Evolutionary conservation across 1,284 basidiomycete species (phyloP), one percentile per base, ranked within the genome.

Genomic region (Microbotryomycetes sp.): DNA sequence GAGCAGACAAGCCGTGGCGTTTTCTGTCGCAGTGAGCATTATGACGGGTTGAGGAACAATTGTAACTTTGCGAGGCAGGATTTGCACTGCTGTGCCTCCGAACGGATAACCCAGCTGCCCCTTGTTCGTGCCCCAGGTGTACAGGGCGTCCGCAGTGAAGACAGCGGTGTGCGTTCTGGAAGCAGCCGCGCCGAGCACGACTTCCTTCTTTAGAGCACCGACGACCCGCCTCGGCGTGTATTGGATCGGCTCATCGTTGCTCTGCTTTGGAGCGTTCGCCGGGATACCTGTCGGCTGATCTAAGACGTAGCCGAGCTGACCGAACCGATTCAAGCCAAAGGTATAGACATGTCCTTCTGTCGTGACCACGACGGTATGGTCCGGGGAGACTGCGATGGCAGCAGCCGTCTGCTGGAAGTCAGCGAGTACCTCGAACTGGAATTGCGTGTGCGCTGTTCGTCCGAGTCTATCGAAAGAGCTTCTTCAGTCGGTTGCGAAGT

Each of bases 61-160:
- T 0, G 92, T 87, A 5, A 92, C 92, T 63, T 87, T 85, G 45
- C 92, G 81, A 0, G 94, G 94, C 3, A 83, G 72, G 2, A 88
- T 74, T 74, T 97, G 94, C 0, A 89, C 79, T 0, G 89, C 85
- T 49, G 87, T 88, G 0, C 87, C 80, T 4, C 78, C 54, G 3
- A 57, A 56, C n/a, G 72, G 72, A 71, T 77, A 76, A 61, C 93
- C 93, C 3, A 98, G 80, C 74, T 98, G 96, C 0, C 96, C 96
- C 31, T 82, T 82, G 75, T 97, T 97, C 26, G 88, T 91, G 0
- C 94, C 96, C 93, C 93, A 98, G 0, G 93, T 96, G 76, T 84
- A 97, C 0, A 97, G 82, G n/a, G 85, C 83, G 18, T 82, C 81
- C 3, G 74, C 73, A 0, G 92, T 96, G 86, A 90, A 98, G 73